Evolutionary conservation across 805 yeast species (phyloP), one percentile per base, ranked within the genome.

Genomic region (Deakozyma indianensis): DNA sequence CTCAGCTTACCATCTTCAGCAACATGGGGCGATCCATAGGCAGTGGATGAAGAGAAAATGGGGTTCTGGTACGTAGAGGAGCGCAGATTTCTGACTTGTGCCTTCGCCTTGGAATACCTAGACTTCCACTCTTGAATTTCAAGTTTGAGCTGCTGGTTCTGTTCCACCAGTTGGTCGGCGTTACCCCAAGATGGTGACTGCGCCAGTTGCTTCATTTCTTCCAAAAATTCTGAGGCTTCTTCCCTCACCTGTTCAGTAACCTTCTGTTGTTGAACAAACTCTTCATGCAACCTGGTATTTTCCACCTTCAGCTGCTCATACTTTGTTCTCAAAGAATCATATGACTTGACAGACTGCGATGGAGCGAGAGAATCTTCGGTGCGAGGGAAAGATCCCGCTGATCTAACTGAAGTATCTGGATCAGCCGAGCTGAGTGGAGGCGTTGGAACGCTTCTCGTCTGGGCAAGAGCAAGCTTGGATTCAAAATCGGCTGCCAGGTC

Each of bases 151-250:
- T 43, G 43, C 28, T 57, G 58, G 3, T 61, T 49, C 22, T 60
- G 52, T 14, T 47, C 41, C 22, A 50, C 46, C 22, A 54, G 48
- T 14, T 45, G 51, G 35, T 53, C 54, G 38, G 53, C 50, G 43
- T 50, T 45, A 18, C 43, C 42, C 28, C 44, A 23, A 11, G 43
- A 22, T 14, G 49, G 56, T 43, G 48, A 50, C 41, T 54, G 54
- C 4, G 68, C 58, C 27, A 65, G 56, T 1, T 53, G 48, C n/a
- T 65, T 56, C 69, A 66, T 63, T 42, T 67, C 69, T 4, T 48
- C 51, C 18, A 66, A 50, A 42, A 63, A 59, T 22, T 44, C 53
- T 5, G 58, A 50, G 1, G 70, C 67, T 47, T 66, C 69, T 4
- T 52, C 43, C 15, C 66, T 57, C 14, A 66, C 66, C 47, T 60